Conservation (phyloP, 106 monocot species). For the Hemerocallis citrina region DNA sequence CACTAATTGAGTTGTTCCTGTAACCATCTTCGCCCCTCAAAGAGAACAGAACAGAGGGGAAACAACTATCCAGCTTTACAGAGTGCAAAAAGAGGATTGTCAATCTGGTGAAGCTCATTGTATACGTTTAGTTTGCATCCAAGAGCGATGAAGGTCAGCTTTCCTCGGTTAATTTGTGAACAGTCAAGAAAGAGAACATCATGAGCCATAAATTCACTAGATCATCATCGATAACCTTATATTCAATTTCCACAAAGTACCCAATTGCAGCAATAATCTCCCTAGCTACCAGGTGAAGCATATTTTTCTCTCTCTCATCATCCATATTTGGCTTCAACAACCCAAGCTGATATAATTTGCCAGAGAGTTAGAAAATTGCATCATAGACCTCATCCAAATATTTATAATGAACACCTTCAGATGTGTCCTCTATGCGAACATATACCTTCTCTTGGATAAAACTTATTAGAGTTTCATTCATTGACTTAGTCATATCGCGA, state of each 20-base stretch:
- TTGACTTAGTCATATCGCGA: slow-evolving; percentile 48
- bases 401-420: slow-evolving; percentile 46
- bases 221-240: slow-evolving; percentile 67
- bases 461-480: slow-evolving; percentile 52
- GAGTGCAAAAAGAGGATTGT: slow-evolving; percentile 62
- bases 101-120: slow-evolving; percentile 90
- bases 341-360: slow-evolving; percentile 35
- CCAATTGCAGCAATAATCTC: slow-evolving; percentile 52
- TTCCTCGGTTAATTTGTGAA: slow-evolving; percentile 23
- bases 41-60: slow-evolving; percentile 88
- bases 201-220: slow-evolving; percentile 65
- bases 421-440: slow-evolving; percentile 55
- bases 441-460: slow-evolving; percentile 73
- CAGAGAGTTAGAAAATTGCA: slow-evolving; percentile 29
- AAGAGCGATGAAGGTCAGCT: slow-evolving; percentile 18
- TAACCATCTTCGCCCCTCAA: slow-evolving; percentile 97
- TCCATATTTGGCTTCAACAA: slow-evolving; percentile 15
- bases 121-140: slow-evolving; percentile 55
- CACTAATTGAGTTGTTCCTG: slow-evolving; percentile 85
- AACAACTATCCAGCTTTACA: slow-evolving; percentile 52
- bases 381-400: slow-evolving; percentile 61
- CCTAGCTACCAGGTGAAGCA: slow-evolving; percentile 34
- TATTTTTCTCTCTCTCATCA: slow-evolving; percentile 21
- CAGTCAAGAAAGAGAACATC: slow-evolving; percentile 53
- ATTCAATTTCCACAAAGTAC: slow-evolving; percentile 82